Percentiles rank a stretch among this genome's conserved stretches.
Conservation (phyloP, 257 asterid species). For the Catharanthus roseus region DNA sequence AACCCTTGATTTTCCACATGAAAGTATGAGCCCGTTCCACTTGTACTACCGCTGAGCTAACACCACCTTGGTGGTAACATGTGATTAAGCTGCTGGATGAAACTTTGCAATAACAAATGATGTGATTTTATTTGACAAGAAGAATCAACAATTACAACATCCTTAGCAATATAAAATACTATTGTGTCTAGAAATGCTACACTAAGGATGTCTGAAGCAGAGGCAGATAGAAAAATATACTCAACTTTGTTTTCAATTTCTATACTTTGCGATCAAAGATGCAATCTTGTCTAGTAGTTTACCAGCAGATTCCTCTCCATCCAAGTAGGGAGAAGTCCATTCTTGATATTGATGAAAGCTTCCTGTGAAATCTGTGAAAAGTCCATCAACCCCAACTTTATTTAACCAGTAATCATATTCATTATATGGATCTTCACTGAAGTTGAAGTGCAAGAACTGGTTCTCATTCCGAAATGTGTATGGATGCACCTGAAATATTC, state of each 20-base stretch:
- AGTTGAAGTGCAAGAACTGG: conserved; percentile 70
- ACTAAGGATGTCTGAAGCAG: background rate
- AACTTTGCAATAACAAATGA: no score
- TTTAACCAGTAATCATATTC: conserved; percentile 80
- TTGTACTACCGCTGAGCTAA: no score
- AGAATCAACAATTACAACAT: background rate
- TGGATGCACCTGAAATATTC: conserved; percentile 77
- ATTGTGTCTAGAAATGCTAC: background rate
- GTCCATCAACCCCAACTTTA: conserved; percentile 79
- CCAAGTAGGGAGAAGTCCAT: conserved; percentile 55
- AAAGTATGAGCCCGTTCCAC: no score
- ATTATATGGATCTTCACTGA: conserved; percentile 76
- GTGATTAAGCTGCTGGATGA: no score
- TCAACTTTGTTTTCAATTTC: conserved; percentile 13
- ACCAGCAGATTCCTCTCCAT: conserved; percentile 44
- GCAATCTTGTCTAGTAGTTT: conserved; percentile 51
- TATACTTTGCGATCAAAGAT: conserved; percentile 51
- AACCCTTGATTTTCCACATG: no score
- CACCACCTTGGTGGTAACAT: no score
- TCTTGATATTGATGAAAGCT: conserved; percentile 84
- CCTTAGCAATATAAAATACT: no score
- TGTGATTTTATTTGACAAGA: background rate
- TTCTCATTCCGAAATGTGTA: conserved; percentile 86
- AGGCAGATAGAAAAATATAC: background rate
- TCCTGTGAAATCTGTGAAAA: conserved; percentile 88